Evolutionary conservation across 2,329 filamentous ascomycete genomes (phyloP), one percentile per base, ranked within the genome.

Genomic region (Aspergillus jensenii): DNA sequence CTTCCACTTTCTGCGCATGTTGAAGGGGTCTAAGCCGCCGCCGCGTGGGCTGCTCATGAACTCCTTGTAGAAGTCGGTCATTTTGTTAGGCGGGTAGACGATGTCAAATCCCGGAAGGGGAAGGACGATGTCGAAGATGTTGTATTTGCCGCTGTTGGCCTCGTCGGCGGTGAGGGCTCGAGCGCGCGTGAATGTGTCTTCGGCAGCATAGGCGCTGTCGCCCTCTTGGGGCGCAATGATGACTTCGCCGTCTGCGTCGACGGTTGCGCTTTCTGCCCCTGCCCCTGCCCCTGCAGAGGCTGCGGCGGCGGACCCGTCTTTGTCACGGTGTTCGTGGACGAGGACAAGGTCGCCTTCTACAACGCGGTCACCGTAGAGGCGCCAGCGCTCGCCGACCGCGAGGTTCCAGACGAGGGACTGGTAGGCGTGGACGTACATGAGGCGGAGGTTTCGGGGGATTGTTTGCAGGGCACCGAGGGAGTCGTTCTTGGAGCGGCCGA

Each of bases 401-500:
- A 87, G 85, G 77, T 99, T 99, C 93, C 93, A 99, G 8, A 99
- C 87, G 39, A 92, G 84, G 6, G 90, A 96, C 74, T 99, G 95
- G 76, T 97, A 98, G 5, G 95, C 93, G 73, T 99, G 95, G 15
- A 96, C 88, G 71, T 98, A 99, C 90, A 99, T 97, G 58, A 91
- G 85, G 44, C 92, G 86, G 67, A 98, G 81, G 49, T 90, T 91
- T 17, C 93, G 84, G 23, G 89, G 90, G 61, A 99, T 93, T 54
- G 84, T 83, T 69, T 89, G 84, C 52, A 99, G 76, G 1, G 95
- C 91, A 23, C 93, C 93, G 59, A 90, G 82, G 71, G 86, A 95
- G 75, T 99, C 93, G 44, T 82, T 83, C 40, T 77, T 76, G 21
- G 81, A 58, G 25, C 70, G 68, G 55, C 79, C 78, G 21, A 98